Conservation (phyloP, 2,329 filamentous ascomycete species). For the Plenodomus tracheiphilus region DNA sequence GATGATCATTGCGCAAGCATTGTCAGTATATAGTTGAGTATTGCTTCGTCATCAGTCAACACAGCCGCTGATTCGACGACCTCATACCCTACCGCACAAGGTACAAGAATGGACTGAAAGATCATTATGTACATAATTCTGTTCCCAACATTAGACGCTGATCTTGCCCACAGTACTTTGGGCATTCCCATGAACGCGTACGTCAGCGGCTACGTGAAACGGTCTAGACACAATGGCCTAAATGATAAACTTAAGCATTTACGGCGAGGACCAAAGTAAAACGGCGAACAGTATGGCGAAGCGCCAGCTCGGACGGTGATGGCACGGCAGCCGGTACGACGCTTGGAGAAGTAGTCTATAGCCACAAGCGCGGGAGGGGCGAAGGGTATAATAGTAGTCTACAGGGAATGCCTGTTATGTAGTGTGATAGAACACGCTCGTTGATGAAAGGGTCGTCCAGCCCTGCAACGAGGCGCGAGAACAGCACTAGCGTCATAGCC, state of each 20-base stretch:
- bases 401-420: slow-evolving; percentile 1
- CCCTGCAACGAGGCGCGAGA: slow-evolving; percentile 12
- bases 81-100: not conserved
- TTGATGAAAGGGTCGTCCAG: slow-evolving; percentile 9
- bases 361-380: slow-evolving; percentile 5
- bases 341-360: slow-evolving; percentile 5
- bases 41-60: not conserved
- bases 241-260: slow-evolving; percentile 2
- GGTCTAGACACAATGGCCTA: slow-evolving; percentile 18
- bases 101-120: not conserved
- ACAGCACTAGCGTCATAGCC: slow-evolving; percentile 16
- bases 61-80: not conserved
- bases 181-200: slow-evolving; percentile 3
- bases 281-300: slow-evolving; percentile 26
- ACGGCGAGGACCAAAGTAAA: slow-evolving; percentile 10
- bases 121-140: not conserved
- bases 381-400: not conserved
- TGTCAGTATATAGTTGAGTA: not conserved
- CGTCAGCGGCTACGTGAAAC: slow-evolving; percentile 17
- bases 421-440: slow-evolving; percentile 9
- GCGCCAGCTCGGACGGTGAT: slow-evolving; percentile 16
- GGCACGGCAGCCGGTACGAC: slow-evolving; percentile 8
- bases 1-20: not conserved
- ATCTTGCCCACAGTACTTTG: slow-evolving; percentile 2
- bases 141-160: not conserved